Evolutionary conservation across 805 yeast species (phyloP).

Genomic region (Torulaspora maleeae): DNA sequence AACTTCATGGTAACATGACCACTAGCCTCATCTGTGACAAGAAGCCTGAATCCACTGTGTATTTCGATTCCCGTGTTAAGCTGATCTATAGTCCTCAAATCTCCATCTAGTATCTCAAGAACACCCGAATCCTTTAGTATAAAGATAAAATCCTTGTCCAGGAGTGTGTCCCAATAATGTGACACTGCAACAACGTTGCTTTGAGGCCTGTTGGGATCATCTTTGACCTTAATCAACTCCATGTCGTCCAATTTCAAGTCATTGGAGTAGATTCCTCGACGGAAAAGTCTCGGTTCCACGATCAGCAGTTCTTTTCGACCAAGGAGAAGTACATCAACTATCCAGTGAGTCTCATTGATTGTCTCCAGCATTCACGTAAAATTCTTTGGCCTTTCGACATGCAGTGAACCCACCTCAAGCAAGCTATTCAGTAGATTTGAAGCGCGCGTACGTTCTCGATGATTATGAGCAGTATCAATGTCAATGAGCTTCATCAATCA

Average conservation of each 20-base stretch:
- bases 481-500: no score
- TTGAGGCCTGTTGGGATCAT: background rate
- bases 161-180: slow-evolving; percentile 13
- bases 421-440: no score
- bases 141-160: slow-evolving; percentile 14
- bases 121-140: slow-evolving; percentile 21
- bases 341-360: slow-evolving; percentile 3
- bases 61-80: slow-evolving; percentile 12
- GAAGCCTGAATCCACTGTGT: background rate
- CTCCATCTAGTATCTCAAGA: slow-evolving; percentile 13
- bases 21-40: slow-evolving; percentile 14
- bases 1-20: slow-evolving; percentile 17
- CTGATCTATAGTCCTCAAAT: slow-evolving; percentile 13
- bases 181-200: slow-evolving; percentile 14
- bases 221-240: background rate
- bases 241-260: slow-evolving; percentile 3
- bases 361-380: background rate
- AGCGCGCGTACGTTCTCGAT: no score
- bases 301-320: slow-evolving; percentile 3
- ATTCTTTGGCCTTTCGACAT: background rate
- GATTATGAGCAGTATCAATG: no score
- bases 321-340: slow-evolving; percentile 5
- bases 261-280: slow-evolving; percentile 3
- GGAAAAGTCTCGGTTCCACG: slow-evolving; percentile 9
- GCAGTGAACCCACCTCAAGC: background rate